A percentile compares a stretch with the other conserved stretches of the same genome.
Conservation (phyloP, 495 filamentous ascomycete species). For the Tetracladium marchalianum region DNA sequence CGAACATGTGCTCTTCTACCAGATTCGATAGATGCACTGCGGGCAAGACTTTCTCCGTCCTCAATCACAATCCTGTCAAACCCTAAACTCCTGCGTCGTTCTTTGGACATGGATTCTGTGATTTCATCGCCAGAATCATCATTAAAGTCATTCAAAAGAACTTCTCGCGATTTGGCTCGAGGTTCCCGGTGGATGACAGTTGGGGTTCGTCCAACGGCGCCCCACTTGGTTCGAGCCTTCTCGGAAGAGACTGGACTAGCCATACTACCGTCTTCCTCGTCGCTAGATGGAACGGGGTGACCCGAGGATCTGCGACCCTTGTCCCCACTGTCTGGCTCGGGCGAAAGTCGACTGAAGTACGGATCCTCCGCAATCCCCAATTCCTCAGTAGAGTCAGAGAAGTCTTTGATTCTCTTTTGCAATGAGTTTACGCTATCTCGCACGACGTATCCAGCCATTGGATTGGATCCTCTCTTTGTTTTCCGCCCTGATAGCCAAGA, state of each 20-base stretch:
- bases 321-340: slow-evolving; percentile 25
- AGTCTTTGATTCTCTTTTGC: slow-evolving; percentile 31
- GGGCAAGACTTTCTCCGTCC: slow-evolving; percentile 37
- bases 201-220: slow-evolving; percentile 44
- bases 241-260: slow-evolving; percentile 13
- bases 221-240: slow-evolving; percentile 16
- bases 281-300: slow-evolving; percentile 19
- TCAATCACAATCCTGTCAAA: slow-evolving; percentile 33
- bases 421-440: slow-evolving; percentile 35
- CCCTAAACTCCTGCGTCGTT: slow-evolving; percentile 3
- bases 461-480: slow-evolving; percentile 24
- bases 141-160: slow-evolving; percentile 21
- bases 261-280: slow-evolving; percentile 21
- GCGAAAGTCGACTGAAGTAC: slow-evolving; percentile 48
- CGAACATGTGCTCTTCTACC: slow-evolving; percentile 47
- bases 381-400: slow-evolving; percentile 45
- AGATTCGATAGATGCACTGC: slow-evolving; percentile 56
- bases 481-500: slow-evolving; percentile 77
- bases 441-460: slow-evolving; percentile 20
- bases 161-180: slow-evolving; percentile 43
- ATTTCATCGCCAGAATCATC: slow-evolving; percentile 31
- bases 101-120: slow-evolving; percentile 13
- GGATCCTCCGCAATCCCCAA: slow-evolving; percentile 54
- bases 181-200: slow-evolving; percentile 35
- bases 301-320: slow-evolving; percentile 12